Base-by-base conservation (phyloP, 2,329 filamentous ascomycete species). In the Fusarium sororula region DNA sequence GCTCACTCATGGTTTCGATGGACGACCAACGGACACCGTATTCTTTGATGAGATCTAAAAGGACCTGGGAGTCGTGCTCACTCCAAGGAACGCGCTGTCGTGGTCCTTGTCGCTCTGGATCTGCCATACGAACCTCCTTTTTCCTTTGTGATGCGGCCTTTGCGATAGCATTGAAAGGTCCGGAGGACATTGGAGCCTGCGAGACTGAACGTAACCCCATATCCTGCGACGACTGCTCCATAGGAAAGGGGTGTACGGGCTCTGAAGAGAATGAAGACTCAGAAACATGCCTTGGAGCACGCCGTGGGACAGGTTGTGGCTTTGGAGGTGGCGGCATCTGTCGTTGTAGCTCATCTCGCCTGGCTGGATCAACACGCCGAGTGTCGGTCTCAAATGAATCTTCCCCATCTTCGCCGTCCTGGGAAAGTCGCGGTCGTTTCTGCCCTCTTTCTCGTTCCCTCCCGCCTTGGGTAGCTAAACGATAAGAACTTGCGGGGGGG, bases 21-120 rank as follows among this genome's bases (percentile, higher is more conserved):
- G 18, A n/a, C 48, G 81, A 57, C 82, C 82, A 84, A 12, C 59
- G 60, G 24, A 77, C 79, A 22, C 74, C 62, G 26, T 63, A 72
- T 22, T 75, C 56, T 51, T 80, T 75, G 39, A 89, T 83, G 57
- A 85, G 82, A 12, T 80, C 72, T 38, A 88, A 76, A 50, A 90
- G 85, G 41, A 78, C 70, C 18, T 75, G 45, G 10, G 80, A 80
- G 72, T 90, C 88, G 13, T 76, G 62, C 15, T 81, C 74, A 35
- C 82, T 82, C 88, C 88, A 90, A 13, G 77, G 75, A 26, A 75
- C 59, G 44, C 83, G 83, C 39, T 75, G 77, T 55, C 74, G 77
- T 30, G 53, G 32, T 20, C 47, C 53, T 22, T 70, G 53, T 41
- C 66, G 62, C 50, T 35, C 68, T 39, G 13, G 66, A 47, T 38